Conservation (phyloP, 2,329 filamentous ascomycete genomes). For the Ophiostoma fasciatum region DNA sequence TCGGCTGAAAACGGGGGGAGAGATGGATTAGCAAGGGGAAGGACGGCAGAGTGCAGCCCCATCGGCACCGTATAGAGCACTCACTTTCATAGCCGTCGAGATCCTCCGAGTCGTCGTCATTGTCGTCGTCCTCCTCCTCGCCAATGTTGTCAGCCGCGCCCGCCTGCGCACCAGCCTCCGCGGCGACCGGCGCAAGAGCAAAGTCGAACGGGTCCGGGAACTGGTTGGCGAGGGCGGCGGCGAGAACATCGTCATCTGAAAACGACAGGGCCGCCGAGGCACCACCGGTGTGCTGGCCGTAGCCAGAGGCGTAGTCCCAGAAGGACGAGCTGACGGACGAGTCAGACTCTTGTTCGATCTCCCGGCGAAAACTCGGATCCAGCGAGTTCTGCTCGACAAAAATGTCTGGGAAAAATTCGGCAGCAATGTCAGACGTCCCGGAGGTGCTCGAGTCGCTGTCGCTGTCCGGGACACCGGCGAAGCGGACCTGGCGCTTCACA, state of each 20-base stretch:
- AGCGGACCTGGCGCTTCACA: constrained; percentile 56
- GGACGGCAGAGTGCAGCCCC: constrained; percentile 3
- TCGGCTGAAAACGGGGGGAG: constrained; percentile 28
- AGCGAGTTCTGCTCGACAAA: constrained; percentile 63
- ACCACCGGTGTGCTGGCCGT: constrained; percentile 18
- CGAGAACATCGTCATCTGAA: too few species aligned
- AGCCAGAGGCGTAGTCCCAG: constrained; percentile 45
- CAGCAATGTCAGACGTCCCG: constrained; percentile 45
- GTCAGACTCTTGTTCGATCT: constrained; percentile 54
- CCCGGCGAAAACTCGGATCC: constrained; percentile 55
- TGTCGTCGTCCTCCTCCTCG: too few species aligned
- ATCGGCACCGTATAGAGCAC: constrained; percentile 18
- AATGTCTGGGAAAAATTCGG: constrained; percentile 60
- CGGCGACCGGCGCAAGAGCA: too few species aligned
- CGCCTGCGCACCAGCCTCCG: too few species aligned
- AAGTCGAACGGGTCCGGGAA: too few species aligned
- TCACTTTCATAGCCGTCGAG: constrained; percentile 47
- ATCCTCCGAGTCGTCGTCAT: constrained; percentile 18
- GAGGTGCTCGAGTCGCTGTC: constrained; percentile 45
- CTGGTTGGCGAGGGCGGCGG: too few species aligned
- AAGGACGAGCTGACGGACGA: constrained; percentile 43
- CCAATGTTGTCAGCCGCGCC: too few species aligned
- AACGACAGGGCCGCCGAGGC: constrained; percentile 15
- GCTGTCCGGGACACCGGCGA: constrained; percentile 50
- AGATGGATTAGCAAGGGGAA: constrained; percentile 25